phyloP scores from a whole-genome alignment of 1,284 basidiomycete species.

The Fomitopsis palustris region DNA sequence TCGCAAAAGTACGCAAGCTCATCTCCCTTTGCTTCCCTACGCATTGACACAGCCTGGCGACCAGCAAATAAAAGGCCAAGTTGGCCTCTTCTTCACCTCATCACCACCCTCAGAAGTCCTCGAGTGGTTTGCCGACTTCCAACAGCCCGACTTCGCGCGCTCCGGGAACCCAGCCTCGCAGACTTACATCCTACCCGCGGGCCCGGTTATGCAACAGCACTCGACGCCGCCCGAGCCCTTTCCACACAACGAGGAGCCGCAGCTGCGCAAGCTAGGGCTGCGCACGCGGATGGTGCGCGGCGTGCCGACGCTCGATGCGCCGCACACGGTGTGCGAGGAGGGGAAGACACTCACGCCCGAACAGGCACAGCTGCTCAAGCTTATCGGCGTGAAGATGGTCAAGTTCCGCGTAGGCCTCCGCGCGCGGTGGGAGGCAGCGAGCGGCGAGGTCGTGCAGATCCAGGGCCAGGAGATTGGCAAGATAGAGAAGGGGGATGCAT shows the following conservation, averaged over 20 bases:
- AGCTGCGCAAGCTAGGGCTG: slow-evolving; percentile 89
- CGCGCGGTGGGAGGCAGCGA: slow-evolving; percentile 73
- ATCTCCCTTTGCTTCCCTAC: neutral
- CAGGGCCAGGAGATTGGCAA: slow-evolving; percentile 39
- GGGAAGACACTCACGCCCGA: slow-evolving; percentile 80
- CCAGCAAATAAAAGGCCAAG: slow-evolving; percentile 90
- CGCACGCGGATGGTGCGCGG: slow-evolving; percentile 84
- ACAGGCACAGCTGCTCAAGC: slow-evolving; percentile 86
- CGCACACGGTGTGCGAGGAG: slow-evolving; percentile 85
- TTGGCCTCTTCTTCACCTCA: slow-evolving; percentile 92
- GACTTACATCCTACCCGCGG: slow-evolving; percentile 74
- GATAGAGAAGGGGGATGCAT: slow-evolving; percentile 36
- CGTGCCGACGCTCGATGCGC: slow-evolving; percentile 78
- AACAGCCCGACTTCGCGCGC: slow-evolving; percentile 89
- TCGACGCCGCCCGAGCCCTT: slow-evolving; percentile 82
- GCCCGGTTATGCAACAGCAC: slow-evolving; percentile 69
- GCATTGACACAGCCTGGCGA: neutral
- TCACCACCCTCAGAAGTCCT: slow-evolving; percentile 84
- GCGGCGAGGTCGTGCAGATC: slow-evolving; percentile 63
- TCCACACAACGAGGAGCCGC: slow-evolving; percentile 96
- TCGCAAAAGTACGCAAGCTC: slow-evolving; percentile 63
- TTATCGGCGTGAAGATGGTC: slow-evolving; percentile 86
- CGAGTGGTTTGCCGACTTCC: slow-evolving; percentile 94
- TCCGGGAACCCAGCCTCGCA: slow-evolving; percentile 79
- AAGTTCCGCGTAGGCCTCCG: slow-evolving; percentile 72